phyloP scores from a whole-genome alignment of 805 yeast species.

The Hanseniaspora lachancei region DNA sequence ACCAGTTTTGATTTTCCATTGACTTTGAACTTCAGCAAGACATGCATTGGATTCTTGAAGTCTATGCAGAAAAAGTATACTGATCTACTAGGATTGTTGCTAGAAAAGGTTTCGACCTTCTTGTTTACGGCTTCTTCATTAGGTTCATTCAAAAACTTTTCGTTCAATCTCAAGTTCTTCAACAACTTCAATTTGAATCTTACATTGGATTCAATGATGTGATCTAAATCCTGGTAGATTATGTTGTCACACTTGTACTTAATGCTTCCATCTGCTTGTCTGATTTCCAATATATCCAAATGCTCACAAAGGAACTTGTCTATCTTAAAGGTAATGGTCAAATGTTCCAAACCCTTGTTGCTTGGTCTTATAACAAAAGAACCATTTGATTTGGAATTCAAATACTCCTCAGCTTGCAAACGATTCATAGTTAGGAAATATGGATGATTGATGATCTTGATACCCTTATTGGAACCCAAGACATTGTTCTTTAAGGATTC shows the following conservation, averaged over 20 bases:
- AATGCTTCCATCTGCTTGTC: conserved; percentile 52
- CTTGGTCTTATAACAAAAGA: conserved; percentile 91
- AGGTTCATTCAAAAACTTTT: conserved; percentile 58
- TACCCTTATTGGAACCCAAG: conserved; percentile 38
- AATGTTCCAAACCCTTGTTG: conserved; percentile 72
- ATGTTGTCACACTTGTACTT: conserved; percentile 52
- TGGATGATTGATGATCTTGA: conserved; percentile 79
- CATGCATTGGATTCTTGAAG: conserved; percentile 89
- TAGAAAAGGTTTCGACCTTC: conserved; percentile 79
- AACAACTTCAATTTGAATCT: conserved; percentile 72
- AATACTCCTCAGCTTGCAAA: conserved; percentile 80
- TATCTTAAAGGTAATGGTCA: conserved; percentile 93
- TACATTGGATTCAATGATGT: conserved; percentile 74
- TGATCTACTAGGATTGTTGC: conserved; percentile 80
- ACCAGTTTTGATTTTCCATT: conserved; percentile 53
- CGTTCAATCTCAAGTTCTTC: conserved; percentile 71
- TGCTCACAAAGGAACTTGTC: conserved; percentile 86
- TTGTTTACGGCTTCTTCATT: conserved; percentile 65
- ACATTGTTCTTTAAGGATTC: neutral
- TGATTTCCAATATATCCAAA: conserved; percentile 64
- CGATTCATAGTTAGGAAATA: conserved; percentile 71
- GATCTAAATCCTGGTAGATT: conserved; percentile 79
- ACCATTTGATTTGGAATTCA: conserved; percentile 82
- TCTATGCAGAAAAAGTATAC: conserved; percentile 86
- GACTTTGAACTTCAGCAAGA: conserved; percentile 72